Conservation (phyloP, 768 basidiomycete genomes). For the Tylopilus sp. region DNA sequence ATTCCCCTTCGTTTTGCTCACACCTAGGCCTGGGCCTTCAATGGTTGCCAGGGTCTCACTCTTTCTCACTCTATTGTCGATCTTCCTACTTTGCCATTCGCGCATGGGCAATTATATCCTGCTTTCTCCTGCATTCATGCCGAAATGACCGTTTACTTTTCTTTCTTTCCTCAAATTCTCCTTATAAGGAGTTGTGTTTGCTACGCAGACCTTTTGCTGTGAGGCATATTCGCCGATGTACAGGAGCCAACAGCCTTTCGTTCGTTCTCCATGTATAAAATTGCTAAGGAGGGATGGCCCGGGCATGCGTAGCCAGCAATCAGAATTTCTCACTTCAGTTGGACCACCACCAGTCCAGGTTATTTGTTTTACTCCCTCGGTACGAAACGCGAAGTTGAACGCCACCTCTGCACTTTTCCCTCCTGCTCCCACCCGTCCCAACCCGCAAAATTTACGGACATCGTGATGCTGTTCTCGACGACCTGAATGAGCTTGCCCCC, state of each 20-base stretch:
- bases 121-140: too few species aligned
- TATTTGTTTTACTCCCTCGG: conserved; percentile 97
- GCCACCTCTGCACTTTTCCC: conserved; percentile 97
- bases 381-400: conserved; percentile 95
- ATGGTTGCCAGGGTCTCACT: too few species aligned
- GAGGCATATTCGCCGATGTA: conserved; percentile 12
- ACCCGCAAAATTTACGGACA: conserved; percentile 93
- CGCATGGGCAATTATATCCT: too few species aligned
- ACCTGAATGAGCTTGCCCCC: conserved; percentile 92
- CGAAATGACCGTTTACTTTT: too few species aligned
- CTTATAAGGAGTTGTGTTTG: too few species aligned
- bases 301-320: not conserved
- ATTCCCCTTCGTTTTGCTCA: too few species aligned
- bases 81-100: too few species aligned
- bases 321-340: not conserved
- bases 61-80: too few species aligned
- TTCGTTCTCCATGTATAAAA: conserved; percentile 1
- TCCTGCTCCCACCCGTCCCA: conserved; percentile 86
- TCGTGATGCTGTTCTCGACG: conserved; percentile 92
- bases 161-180: too few species aligned
- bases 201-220: not conserved
- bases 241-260: conserved; percentile 22
- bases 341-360: conserved; percentile 9
- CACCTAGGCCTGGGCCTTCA: too few species aligned
- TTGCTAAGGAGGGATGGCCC: not conserved